Percentiles rank a stretch among this genome's conserved stretches.
Evolutionary conservation across 176 grass and related monocot genomes (phyloP).

Genomic region (Alopecurus myosuroides): DNA sequence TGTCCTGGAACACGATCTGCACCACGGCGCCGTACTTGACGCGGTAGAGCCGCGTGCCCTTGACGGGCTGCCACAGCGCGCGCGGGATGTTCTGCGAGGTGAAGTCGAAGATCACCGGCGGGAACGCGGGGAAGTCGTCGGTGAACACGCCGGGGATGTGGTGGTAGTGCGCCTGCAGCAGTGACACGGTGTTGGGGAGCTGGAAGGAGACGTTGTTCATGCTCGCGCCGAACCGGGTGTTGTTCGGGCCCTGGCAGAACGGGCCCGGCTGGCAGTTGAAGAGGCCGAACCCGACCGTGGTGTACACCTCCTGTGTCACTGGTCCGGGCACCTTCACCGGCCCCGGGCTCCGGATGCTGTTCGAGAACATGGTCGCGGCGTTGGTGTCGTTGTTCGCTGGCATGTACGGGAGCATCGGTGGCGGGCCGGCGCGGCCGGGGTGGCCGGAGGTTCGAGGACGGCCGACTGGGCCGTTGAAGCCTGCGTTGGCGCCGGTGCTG

Average conservation of each 20-base stretch:
- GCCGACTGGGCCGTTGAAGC: slow-evolving; percentile 6
- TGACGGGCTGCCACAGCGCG: slow-evolving; percentile 56
- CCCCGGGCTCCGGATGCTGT: slow-evolving; percentile 45
- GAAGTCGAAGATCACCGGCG: slow-evolving; percentile 75
- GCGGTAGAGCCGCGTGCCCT: slow-evolving; percentile 51
- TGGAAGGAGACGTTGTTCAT: slow-evolving; percentile 95
- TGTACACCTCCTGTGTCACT: slow-evolving; percentile 63
- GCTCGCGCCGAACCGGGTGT: slow-evolving; percentile 64
- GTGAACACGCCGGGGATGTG: slow-evolving; percentile 68
- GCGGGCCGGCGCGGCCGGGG: slow-evolving; percentile 12
- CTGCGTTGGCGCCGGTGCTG: neutral
- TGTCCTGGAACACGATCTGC: slow-evolving; percentile 87
- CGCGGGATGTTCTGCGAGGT: slow-evolving; percentile 63
- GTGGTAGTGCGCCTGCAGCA: slow-evolving; percentile 68
- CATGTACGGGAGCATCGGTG: slow-evolving; percentile 53
- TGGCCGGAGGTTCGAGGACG: neutral
- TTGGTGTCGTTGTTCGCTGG: slow-evolving; percentile 72
- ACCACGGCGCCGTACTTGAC: slow-evolving; percentile 66
- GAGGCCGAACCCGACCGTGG: slow-evolving; percentile 58
- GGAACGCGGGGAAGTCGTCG: slow-evolving; percentile 59
- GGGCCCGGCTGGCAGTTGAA: slow-evolving; percentile 49
- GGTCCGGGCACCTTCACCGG: slow-evolving; percentile 64
- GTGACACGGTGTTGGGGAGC: slow-evolving; percentile 45
- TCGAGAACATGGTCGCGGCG: slow-evolving; percentile 51
- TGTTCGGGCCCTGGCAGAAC: slow-evolving; percentile 67